Evolutionary conservation across 1,139 yeast species (phyloP).

Genomic region (Sugiyamaella paludigena): DNA sequence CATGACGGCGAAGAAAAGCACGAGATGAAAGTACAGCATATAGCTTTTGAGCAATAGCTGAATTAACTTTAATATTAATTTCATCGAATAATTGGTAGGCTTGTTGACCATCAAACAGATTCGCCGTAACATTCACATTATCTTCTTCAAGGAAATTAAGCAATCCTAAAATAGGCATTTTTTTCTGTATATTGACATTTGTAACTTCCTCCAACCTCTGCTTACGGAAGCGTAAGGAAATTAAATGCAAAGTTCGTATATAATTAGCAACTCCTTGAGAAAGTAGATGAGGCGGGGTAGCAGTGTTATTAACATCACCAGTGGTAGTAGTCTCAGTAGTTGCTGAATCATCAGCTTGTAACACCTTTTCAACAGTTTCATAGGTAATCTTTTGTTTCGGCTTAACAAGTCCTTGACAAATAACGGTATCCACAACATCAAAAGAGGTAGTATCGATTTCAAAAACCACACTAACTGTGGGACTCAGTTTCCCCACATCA

Average conservation of each 20-base stretch:
- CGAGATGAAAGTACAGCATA: constrained; percentile 74
- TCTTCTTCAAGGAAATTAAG: constrained; percentile 86
- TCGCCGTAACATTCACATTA: constrained; percentile 60
- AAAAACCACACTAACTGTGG: constrained; percentile 78
- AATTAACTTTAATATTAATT: constrained; percentile 75
- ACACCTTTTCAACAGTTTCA: constrained; percentile 28
- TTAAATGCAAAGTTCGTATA: constrained; percentile 59
- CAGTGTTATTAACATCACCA: too few relatives aligned
- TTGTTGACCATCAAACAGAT: constrained; percentile 63
- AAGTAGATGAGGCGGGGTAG: constrained; percentile 5
- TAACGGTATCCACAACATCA: constrained; percentile 73
- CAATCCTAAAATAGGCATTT: constrained; percentile 56
- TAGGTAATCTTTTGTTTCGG: constrained; percentile 41
- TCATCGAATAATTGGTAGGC: constrained; percentile 68
- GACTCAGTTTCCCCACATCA: constrained; percentile 55
- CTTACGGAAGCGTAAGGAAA: constrained; percentile 70
- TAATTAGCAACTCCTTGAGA: constrained; percentile 59
- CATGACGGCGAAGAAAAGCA: constrained; percentile 84
- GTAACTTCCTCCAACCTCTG: constrained; percentile 44
- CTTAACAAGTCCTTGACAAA: constrained; percentile 68
- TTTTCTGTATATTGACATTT: constrained; percentile 38
- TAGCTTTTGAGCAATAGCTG: constrained; percentile 79
- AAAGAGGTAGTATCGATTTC: constrained; percentile 69
- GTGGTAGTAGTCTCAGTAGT: not conserved
- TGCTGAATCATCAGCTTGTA: constrained; percentile 36